Conservation (phyloP, 306 rosid species). For the Prunus mira region DNA sequence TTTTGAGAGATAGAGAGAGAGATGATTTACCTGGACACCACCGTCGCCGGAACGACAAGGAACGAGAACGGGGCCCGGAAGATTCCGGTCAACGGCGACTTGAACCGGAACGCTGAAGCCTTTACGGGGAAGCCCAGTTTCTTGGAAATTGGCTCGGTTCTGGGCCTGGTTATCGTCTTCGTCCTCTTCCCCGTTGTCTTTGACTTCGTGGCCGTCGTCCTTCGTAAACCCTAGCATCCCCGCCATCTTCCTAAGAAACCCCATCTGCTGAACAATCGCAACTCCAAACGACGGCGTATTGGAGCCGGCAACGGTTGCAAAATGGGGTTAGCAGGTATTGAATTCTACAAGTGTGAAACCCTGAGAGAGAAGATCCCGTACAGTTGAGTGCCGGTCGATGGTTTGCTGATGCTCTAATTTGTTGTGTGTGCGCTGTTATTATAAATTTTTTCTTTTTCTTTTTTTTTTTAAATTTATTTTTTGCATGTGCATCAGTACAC, state of each 20-base stretch:
- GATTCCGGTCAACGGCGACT: conserved; percentile 61
- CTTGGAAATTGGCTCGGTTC: conserved; percentile 33
- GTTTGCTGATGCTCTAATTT: not conserved
- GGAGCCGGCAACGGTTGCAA: not conserved
- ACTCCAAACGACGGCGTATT: not conserved
- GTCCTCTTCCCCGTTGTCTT: conserved; percentile 36
- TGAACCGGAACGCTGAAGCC: conserved; percentile 77
- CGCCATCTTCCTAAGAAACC: conserved; percentile 43
- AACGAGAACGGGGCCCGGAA: conserved; percentile 50
- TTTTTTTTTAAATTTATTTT: not conserved
- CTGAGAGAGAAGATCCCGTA: not conserved
- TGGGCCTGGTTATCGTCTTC: conserved; percentile 30
- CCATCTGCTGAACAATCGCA: conserved; percentile 34
- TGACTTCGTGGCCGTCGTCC: conserved; percentile 53
- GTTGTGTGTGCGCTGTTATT: not conserved
- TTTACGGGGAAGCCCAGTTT: conserved; percentile 55
- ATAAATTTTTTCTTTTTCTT: not conserved
- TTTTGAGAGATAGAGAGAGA: not conserved
- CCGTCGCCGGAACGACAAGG: conserved; percentile 67
- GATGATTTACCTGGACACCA: conserved; percentile 72
- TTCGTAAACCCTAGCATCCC: conserved; percentile 61
- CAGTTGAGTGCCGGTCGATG: not conserved
- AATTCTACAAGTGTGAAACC: not conserved
- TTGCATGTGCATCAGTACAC: not conserved
- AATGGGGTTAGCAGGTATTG: not conserved